Evolutionary conservation across 345 rosid genomes (phyloP).

Genomic region (Eucalyptus viminalis): DNA sequence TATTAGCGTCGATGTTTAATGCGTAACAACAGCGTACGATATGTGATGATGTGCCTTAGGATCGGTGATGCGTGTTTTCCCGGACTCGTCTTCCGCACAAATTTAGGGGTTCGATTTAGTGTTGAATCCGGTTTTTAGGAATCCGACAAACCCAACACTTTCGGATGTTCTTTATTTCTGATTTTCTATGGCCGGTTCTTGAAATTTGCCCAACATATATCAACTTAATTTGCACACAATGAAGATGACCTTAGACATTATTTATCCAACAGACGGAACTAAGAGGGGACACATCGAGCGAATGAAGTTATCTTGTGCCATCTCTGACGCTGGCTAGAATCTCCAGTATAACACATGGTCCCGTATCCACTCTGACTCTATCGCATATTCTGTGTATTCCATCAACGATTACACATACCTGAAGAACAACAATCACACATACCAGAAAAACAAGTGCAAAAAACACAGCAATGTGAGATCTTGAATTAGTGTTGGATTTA

Average conservation of each 20-base stretch:
- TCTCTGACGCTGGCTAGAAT: not conserved
- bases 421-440: not conserved
- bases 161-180: not conserved
- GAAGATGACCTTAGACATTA: not conserved
- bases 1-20: too few relatives aligned
- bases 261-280: not conserved
- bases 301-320: not conserved
- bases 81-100: too few relatives aligned
- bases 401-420: not conserved
- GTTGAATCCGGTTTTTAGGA: too few relatives aligned
- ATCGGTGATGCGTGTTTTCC: too few relatives aligned
- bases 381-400: not conserved
- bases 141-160: too few relatives aligned
- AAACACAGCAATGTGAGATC: not conserved
- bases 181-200: not conserved
- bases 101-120: too few relatives aligned
- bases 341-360: not conserved
- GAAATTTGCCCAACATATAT: not conserved
- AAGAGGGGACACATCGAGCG: not conserved
- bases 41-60: too few relatives aligned
- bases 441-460: not conserved
- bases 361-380: not conserved
- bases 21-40: too few relatives aligned
- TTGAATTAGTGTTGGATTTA: not conserved
- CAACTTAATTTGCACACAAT: not conserved